Evolutionary conservation across 1,284 basidiomycete species (phyloP).

Genomic region (Ceratobasidium sp.): DNA sequence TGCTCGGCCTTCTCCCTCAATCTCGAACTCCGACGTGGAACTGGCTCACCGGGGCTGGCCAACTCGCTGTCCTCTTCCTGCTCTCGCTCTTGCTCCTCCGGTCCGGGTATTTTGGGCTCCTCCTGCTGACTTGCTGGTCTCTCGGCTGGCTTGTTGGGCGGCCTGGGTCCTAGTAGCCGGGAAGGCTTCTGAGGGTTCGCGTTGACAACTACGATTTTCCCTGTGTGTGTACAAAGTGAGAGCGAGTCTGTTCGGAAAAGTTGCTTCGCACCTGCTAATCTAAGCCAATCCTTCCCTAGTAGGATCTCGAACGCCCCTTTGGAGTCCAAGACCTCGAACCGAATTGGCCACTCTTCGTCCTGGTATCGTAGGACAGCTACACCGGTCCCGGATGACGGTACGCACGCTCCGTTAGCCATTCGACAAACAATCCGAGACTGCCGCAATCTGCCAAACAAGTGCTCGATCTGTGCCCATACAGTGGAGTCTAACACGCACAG

Average conservation of each 20-base stretch:
- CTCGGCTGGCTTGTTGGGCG: background rate
- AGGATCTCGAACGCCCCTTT: background rate
- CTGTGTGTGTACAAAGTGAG: too few species aligned
- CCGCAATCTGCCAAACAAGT: background rate
- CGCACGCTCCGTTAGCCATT: conserved; percentile 19
- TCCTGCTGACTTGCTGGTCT: background rate
- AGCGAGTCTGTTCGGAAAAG: background rate
- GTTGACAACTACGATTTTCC: background rate
- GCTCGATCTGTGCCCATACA: background rate
- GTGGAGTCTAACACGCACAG: conserved; percentile 6
- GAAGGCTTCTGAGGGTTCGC: conserved; percentile 8
- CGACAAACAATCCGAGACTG: conserved; percentile 2
- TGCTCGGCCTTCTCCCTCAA: too few species aligned
- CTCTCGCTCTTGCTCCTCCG: too few species aligned
- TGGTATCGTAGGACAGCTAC: background rate
- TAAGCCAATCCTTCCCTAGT: conserved; percentile 14
- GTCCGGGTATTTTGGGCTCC: background rate
- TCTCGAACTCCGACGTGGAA: background rate
- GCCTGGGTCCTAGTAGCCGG: background rate
- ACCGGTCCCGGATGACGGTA: background rate
- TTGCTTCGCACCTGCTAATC: background rate
- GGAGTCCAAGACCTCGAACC: conserved; percentile 17
- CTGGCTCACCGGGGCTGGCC: background rate
- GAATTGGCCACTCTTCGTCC: background rate
- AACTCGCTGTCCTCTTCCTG: too few species aligned